Base-by-base conservation (phyloP, 2,329 filamentous ascomycete species). In the Paradendryphiella salina region DNA sequence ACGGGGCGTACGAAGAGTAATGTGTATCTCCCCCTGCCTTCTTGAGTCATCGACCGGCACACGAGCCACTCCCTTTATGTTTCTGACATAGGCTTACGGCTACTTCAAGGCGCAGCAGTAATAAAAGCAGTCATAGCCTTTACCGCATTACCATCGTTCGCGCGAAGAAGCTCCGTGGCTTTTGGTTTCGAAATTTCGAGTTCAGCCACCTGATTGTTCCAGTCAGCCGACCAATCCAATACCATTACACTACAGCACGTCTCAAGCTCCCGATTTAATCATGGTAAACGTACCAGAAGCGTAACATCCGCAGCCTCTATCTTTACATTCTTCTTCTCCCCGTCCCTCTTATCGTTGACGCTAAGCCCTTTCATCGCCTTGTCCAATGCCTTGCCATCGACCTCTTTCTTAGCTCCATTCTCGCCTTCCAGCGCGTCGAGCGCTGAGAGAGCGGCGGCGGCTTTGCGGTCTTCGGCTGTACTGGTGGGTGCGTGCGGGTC, bases 381-480 rank as follows among this genome's bases (percentile, higher is more conserved):
- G 64, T 79, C 84, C 43, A 88, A 80, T 57, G 88, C 88, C 53
- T 86, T 86, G 44, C 83, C 77, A 70, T 91, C 87, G 60, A 88
- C 82, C 56, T 85, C 78, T 56, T 82, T 80, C 65, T 81, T 80
- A 38, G 76, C 73, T 2, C 74, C 66, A 14, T 73, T 66, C 23
- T 81, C 78, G 47, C 77, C 76, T 52, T 77, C 76, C 50, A 76
- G 77, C 31, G 74, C 70, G 68, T 90, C 87, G 60, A 92, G 84
- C 54, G 81, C 82, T 39, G 86, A 87, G 52, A 91, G 82, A 23
- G 88, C 88, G 5, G 85, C 85, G 33, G 86, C 86, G 37, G 87
- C 86, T 74, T 90, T 90, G 73, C 87, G 85, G 75, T 90, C 87
- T 73, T 90, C 87, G 66, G 87, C 87, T 73, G 85, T 87, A 32